phyloP scores from a whole-genome alignment of 768 basidiomycete genomes.

The Psilocybe cubensis region DNA sequence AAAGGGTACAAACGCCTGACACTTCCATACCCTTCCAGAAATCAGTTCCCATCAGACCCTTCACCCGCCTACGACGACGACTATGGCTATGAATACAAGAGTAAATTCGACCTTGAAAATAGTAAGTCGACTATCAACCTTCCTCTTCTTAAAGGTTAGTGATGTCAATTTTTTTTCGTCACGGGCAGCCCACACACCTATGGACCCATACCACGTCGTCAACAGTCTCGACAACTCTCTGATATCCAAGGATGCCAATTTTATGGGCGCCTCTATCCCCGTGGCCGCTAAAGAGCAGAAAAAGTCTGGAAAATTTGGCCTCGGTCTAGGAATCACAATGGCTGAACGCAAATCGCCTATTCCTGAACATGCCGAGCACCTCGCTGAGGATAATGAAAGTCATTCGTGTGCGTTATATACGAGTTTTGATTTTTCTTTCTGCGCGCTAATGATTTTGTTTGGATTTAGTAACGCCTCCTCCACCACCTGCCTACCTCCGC shows the following conservation, averaged over 20 bases:
- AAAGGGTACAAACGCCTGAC: slow-evolving; percentile 11
- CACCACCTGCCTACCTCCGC: slow-evolving; percentile 8
- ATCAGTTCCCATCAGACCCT: background rate
- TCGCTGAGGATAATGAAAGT: background rate
- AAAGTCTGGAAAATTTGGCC: background rate
- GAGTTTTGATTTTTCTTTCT: background rate
- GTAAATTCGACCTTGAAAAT: background rate
- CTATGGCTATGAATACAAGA: slow-evolving; percentile 5
- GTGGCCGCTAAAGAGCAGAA: slow-evolving; percentile 10
- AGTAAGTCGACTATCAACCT: background rate
- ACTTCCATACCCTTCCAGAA: slow-evolving; percentile 12
- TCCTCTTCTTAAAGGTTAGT: background rate
- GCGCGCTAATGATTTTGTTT: background rate
- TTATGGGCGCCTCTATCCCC: slow-evolving; percentile 19
- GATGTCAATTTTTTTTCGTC: background rate
- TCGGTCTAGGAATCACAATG: slow-evolving; percentile 9
- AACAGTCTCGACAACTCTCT: slow-evolving; percentile 28
- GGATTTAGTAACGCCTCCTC: slow-evolving; percentile 12
- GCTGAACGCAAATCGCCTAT: background rate
- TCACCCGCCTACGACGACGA: slow-evolving; percentile 5
- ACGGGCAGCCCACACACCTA: background rate
- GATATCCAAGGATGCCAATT: slow-evolving; percentile 23
- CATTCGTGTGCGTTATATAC: background rate
- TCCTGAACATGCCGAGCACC: background rate
- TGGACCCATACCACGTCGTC: slow-evolving; percentile 30